phyloP scores from a whole-genome alignment of 345 rosid genomes.

The Citrus hindsii region DNA sequence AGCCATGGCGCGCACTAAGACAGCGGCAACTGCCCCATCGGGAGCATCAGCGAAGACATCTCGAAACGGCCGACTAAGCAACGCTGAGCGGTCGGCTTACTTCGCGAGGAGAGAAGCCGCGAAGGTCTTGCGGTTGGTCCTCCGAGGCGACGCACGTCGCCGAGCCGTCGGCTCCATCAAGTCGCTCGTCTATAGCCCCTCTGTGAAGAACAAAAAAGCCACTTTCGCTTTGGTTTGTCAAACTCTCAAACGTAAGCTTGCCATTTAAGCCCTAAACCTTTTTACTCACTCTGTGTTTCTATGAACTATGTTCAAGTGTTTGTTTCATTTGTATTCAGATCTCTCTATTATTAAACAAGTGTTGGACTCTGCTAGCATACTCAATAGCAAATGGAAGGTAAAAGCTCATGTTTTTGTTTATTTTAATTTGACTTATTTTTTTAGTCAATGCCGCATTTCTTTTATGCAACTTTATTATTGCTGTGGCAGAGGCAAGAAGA shows the following conservation, averaged over 20 bases:
- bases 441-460: background rate
- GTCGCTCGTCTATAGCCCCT: conserved; percentile 74
- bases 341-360: conserved; percentile 64
- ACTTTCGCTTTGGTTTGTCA: conserved; percentile 93
- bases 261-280: background rate
- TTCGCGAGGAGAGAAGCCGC: conserved; percentile 91
- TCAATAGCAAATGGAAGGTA: conserved; percentile 87
- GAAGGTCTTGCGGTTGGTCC: conserved; percentile 57
- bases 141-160: conserved; percentile 76
- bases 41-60: conserved; percentile 16
- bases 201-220: conserved; percentile 75
- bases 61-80: conserved; percentile 19
- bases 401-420: background rate
- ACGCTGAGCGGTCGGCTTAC: conserved; percentile 61
- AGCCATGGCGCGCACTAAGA: conserved; percentile 22
- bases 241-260: conserved; percentile 69
- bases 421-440: background rate
- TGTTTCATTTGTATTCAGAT: conserved; percentile 40
- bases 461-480: background rate
- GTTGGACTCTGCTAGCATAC: conserved; percentile 48
- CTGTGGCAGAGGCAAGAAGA: conserved; percentile 67
- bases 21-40: conserved; percentile 10
- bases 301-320: background rate
- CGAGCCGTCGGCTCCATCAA: conserved; percentile 79
- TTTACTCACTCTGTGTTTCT: background rate